Base-by-base conservation (phyloP, 305 asterid species). In the Striga hermonthica region DNA sequence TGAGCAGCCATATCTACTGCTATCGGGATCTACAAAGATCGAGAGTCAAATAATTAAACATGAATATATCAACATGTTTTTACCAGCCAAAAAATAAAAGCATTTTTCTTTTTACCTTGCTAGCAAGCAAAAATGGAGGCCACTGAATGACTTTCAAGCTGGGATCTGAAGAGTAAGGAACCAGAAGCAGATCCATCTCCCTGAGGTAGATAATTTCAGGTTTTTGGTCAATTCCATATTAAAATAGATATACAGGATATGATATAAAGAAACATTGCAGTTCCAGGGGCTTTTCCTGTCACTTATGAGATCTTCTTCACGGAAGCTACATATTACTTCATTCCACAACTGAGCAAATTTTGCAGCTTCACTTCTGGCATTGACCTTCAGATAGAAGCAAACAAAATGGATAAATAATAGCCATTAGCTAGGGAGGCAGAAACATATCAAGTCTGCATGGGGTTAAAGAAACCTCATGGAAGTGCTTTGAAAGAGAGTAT, bases 101-200 rank as follows among this genome's bases (percentile, higher is more conserved):
- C 31, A 22, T 22, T 22, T 22, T 22, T 22, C 31, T 36, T 62
- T 64, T 70, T 67, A 83, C 95, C 90, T 89, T 89, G 86, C 95
- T 84, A 67, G 96, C 95, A 67, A 89, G 96, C 74, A 89, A 82
- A 80, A 89, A 86, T 8, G 96, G 96, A 61, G 96, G 96, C 96
- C 96, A 89, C 74, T 89, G 96, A 74, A 89, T 84, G 55, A 83
- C 65, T 68, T 83, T 86, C 45, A 86, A 72, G 73, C 90, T 77
- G 40, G 86, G 90, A 79, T 86, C 96, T 38, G 92, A 86, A 63
- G 92, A 84, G 72, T 89, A 89, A 47, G 96, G 96, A 75, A 89
- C 96, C 16, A 86, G 80, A 74, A 89, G 83, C 79, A 89, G 88
- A 75, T 89, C 96, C 96, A 89, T 86, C 90, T 89, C 96, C 86